Evolutionary conservation across 2,329 filamentous ascomycete genomes (phyloP).

Genomic region (Fusarium sp.): DNA sequence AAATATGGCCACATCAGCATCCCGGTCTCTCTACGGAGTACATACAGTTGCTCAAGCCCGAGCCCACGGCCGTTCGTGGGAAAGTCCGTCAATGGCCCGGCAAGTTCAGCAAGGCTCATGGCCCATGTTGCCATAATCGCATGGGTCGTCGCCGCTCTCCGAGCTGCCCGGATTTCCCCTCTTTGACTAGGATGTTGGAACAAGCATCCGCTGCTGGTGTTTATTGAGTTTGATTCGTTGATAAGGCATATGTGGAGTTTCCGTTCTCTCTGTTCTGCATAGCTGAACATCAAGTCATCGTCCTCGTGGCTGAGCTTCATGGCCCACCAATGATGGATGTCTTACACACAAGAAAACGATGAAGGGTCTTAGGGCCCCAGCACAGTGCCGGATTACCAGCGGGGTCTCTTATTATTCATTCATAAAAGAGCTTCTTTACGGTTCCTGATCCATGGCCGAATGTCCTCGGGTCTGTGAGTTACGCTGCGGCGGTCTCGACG

Average conservation of each 20-base stretch:
- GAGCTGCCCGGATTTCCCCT: conserved; percentile 32
- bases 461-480: conserved; percentile 33
- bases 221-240: conserved; percentile 18
- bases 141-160: conserved; percentile 32
- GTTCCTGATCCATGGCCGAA: conserved; percentile 33
- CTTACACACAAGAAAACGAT: conserved; percentile 31
- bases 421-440: conserved; percentile 12
- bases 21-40: conserved; percentile 34
- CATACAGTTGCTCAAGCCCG: conserved; percentile 28
- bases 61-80: conserved; percentile 39
- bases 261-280: background rate
- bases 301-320: conserved; percentile 31
- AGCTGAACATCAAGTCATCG: conserved; percentile 10
- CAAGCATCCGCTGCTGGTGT: conserved; percentile 29
- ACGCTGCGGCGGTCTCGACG: conserved; percentile 40
- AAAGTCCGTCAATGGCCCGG: conserved; percentile 32
- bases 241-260: conserved; percentile 5
- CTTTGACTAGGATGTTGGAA: conserved; percentile 29
- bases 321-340: conserved; percentile 29
- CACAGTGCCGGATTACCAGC: conserved; percentile 41
- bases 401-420: conserved; percentile 25
- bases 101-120: background rate
- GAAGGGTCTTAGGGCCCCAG: conserved; percentile 15
- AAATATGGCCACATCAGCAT: conserved; percentile 35
- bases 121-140: conserved; percentile 9